Percentiles rank a stretch among this genome's conserved stretches.
These are phyloP conservation scores for Aspergillus mulundensis DNA, from an alignment of 495 filamentous ascomycete genomes.

Conservation along the genomic window DNA sequence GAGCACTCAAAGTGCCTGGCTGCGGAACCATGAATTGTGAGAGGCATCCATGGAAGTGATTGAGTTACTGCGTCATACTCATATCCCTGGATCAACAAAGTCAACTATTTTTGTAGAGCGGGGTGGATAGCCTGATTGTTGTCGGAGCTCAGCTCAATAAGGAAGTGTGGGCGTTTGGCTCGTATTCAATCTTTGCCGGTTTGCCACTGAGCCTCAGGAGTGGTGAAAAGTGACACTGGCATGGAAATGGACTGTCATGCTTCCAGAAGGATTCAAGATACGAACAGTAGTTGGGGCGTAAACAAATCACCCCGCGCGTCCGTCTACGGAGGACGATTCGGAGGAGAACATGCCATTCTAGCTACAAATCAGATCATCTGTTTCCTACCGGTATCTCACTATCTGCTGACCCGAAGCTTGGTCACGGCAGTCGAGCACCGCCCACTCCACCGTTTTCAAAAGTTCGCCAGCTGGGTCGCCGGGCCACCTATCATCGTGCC, in stretches of 20 bases:
- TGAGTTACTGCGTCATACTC: conserved; percentile 4
- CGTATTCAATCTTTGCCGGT: not conserved
- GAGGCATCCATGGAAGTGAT: not conserved
- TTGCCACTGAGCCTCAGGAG: not conserved
- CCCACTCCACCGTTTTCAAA: not conserved
- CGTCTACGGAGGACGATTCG: not conserved
- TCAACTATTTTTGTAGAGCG: not conserved
- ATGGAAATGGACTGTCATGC: not conserved
- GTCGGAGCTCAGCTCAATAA: not conserved
- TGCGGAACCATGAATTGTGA: not conserved
- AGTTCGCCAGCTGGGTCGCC: not conserved
- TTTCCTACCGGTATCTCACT: not conserved
- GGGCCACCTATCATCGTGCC: not conserved
- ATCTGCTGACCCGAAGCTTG: conserved; percentile 2
- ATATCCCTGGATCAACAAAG: conserved; percentile 1
- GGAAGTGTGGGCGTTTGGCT: not conserved
- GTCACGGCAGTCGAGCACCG: not conserved
- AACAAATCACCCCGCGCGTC: not conserved
- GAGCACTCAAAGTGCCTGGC: no score
- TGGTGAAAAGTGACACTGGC: not conserved
- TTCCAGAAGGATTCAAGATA: not conserved
- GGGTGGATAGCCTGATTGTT: not conserved
- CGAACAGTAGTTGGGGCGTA: not conserved
- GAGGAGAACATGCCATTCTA: not conserved
- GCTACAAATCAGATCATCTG: not conserved